A percentile compares a stretch with the other conserved stretches of the same genome.
phyloP scores from a whole-genome alignment of 331 rosid genomes.

The Stylosanthes scabra region DNA sequence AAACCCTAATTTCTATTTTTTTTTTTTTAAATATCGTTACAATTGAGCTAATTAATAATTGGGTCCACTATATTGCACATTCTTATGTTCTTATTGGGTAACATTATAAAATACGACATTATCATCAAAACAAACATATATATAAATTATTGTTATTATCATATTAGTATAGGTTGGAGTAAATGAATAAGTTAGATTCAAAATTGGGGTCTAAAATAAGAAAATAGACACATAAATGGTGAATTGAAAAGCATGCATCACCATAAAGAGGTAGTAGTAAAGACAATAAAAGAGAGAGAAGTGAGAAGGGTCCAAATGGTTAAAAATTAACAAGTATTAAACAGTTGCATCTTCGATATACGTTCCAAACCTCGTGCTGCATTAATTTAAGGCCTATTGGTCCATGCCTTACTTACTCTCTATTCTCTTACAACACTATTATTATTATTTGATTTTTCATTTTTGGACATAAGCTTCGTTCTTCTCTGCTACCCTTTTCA shows the following conservation, averaged over 20 bases:
- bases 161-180: background rate
- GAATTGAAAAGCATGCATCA: conserved; percentile 4
- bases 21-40: too few relatives aligned
- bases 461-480: background rate
- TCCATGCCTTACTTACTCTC: conserved; percentile 34
- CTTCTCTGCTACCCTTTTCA: too few relatives aligned
- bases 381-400: conserved; percentile 34
- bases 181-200: background rate
- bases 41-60: too few relatives aligned
- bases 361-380: conserved; percentile 17
- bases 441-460: too few relatives aligned
- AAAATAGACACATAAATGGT: background rate
- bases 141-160: too few relatives aligned
- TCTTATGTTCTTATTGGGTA: too few relatives aligned
- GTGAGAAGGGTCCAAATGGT: background rate
- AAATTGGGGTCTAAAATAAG: background rate
- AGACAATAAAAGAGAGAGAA: conserved; percentile 31
- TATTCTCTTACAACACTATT: background rate
- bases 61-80: too few relatives aligned
- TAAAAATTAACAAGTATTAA: background rate
- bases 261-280: background rate
- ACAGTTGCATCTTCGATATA: conserved; percentile 16
- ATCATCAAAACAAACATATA: too few relatives aligned
- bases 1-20: too few relatives aligned
- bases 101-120: too few relatives aligned